Conservation (phyloP, 805 yeast species). For the Scheffersomyces ergatensis region DNA sequence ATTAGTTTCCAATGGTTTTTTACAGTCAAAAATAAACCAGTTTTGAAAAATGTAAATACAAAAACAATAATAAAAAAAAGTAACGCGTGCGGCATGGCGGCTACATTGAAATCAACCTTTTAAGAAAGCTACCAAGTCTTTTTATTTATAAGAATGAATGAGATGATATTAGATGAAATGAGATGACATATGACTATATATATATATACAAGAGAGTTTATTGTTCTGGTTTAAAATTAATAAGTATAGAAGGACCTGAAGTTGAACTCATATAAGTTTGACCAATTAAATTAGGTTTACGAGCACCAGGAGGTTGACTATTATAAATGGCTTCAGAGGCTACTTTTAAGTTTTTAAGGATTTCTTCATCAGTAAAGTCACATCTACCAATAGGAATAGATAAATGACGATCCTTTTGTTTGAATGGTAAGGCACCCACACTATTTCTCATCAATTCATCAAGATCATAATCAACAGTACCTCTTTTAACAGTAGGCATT, state of each 20-base stretch:
- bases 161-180: too few relatives aligned
- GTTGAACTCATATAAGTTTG: constrained; percentile 67
- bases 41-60: too few relatives aligned
- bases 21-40: too few relatives aligned
- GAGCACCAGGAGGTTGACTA: constrained; percentile 54
- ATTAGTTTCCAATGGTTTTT: too few relatives aligned
- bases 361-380: constrained; percentile 72
- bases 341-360: constrained; percentile 66
- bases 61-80: too few relatives aligned
- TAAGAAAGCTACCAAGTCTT: too few relatives aligned
- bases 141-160: too few relatives aligned
- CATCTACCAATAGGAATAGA: constrained; percentile 75
- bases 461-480: constrained; percentile 73
- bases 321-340: constrained; percentile 63
- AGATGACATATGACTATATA: too few relatives aligned
- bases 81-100: too few relatives aligned
- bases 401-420: constrained; percentile 63
- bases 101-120: too few relatives aligned
- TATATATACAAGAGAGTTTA: too few relatives aligned
- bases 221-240: constrained; percentile 35
- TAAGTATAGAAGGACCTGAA: constrained; percentile 76
- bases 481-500: constrained; percentile 83
- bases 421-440: constrained; percentile 72
- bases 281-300: constrained; percentile 69
- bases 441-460: constrained; percentile 49